Evolutionary conservation across 2,329 filamentous ascomycete genomes (phyloP).

Genomic region (Talaromyces sp.): DNA sequence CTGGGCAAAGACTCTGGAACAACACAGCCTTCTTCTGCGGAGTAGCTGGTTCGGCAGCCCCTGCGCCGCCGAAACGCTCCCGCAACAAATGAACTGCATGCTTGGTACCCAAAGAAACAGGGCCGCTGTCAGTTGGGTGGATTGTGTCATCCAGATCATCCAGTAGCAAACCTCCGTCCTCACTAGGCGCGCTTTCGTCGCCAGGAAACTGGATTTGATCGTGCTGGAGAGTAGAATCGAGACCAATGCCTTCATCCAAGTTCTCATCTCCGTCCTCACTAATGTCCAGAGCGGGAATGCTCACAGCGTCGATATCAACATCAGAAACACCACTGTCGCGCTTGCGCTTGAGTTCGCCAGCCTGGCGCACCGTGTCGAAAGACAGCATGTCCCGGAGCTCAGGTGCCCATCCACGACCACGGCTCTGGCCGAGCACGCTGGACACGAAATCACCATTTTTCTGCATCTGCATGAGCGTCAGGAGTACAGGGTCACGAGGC

Average conservation of each 20-base stretch:
- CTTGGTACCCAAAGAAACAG: constrained; percentile 85
- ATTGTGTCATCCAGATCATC: constrained; percentile 77
- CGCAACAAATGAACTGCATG: constrained; percentile 93
- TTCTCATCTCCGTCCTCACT: constrained; percentile 60
- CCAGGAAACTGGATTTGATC: constrained; percentile 63
- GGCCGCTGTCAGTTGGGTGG: constrained; percentile 77
- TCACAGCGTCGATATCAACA: constrained; percentile 64
- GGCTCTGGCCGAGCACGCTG: constrained; percentile 75
- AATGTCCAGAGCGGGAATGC: constrained; percentile 56
- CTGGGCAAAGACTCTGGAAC: constrained; percentile 88
- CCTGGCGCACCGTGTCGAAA: constrained; percentile 69
- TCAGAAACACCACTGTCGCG: constrained; percentile 82
- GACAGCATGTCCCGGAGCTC: constrained; percentile 92
- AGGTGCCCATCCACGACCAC: constrained; percentile 77
- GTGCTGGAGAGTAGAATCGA: constrained; percentile 46
- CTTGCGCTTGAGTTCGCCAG: constrained; percentile 86
- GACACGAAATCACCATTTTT: constrained; percentile 85
- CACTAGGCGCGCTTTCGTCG: constrained; percentile 40
- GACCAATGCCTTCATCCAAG: constrained; percentile 47
- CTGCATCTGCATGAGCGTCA: constrained; percentile 88
- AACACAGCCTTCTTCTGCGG: constrained; percentile 75
- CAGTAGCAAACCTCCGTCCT: constrained; percentile 43
- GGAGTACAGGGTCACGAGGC: constrained; percentile 77
- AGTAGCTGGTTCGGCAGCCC: constrained; percentile 62
- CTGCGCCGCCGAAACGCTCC: constrained; percentile 66